Conservation (phyloP, 371 early-diverging fungal species). For the Cladochytrium tenue region DNA sequence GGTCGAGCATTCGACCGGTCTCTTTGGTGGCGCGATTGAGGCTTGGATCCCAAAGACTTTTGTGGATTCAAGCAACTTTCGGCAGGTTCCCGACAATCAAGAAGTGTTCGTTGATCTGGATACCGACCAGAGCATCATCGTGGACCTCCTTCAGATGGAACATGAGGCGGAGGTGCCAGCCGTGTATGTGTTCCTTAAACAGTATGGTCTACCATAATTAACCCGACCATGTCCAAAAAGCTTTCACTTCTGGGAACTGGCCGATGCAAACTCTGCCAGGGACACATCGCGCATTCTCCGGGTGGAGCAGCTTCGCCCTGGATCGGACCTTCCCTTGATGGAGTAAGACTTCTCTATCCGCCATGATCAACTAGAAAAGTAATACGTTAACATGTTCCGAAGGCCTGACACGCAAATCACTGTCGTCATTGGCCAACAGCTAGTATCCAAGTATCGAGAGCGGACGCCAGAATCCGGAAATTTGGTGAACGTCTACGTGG, state of each 20-base stretch:
- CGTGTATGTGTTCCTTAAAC: slow-evolving; percentile 32
- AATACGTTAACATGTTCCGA: too few relatives aligned
- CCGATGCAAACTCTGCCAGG: slow-evolving; percentile 74
- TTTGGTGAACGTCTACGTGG: slow-evolving; percentile 66
- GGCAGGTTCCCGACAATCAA: slow-evolving; percentile 87
- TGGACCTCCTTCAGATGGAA: slow-evolving; percentile 77
- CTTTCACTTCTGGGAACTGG: slow-evolving; percentile 77
- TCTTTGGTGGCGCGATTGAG: slow-evolving; percentile 75
- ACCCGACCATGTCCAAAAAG: slow-evolving; percentile 33
- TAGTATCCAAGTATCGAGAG: slow-evolving; percentile 72
- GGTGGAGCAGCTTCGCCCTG: slow-evolving; percentile 30
- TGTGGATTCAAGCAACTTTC: slow-evolving; percentile 62
- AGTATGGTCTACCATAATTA: not conserved
- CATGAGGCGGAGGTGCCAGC: slow-evolving; percentile 51
- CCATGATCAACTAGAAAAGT: too few relatives aligned
- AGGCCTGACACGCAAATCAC: slow-evolving; percentile 11
- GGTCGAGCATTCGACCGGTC: slow-evolving; percentile 6
- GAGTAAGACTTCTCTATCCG: too few relatives aligned
- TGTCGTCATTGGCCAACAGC: slow-evolving; percentile 62
- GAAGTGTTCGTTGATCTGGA: slow-evolving; percentile 79
- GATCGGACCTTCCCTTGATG: slow-evolving; percentile 46
- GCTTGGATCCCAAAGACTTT: slow-evolving; percentile 58
- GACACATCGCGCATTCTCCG: slow-evolving; percentile 33
- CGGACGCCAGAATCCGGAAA: slow-evolving; percentile 53
- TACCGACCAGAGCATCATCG: slow-evolving; percentile 77